phyloP scores from a whole-genome alignment of 2,329 filamentous ascomycete genomes.

The Cercospora janseana region DNA sequence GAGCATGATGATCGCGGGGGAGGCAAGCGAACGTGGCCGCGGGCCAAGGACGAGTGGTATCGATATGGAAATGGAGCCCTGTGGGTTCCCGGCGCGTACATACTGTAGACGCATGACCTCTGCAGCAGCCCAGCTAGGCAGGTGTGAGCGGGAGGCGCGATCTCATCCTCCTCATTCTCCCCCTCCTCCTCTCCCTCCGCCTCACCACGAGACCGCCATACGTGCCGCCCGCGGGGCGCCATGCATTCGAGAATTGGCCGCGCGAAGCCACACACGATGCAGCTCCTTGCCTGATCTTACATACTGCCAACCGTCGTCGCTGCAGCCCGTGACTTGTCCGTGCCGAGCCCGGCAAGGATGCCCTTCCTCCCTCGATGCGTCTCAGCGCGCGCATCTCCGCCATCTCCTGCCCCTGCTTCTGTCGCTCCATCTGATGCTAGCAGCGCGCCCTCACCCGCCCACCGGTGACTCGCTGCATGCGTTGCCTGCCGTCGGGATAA shows the following conservation, averaged over 20 bases:
- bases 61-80: neutral
- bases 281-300: constrained; percentile 2
- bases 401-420: neutral
- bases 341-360: neutral
- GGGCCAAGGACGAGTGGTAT: neutral
- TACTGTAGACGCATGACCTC: neutral
- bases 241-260: neutral
- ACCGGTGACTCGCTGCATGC: neutral
- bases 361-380: neutral
- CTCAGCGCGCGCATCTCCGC: neutral
- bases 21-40: neutral
- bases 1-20: no score
- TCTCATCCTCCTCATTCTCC: neutral
- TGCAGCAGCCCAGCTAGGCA: neutral
- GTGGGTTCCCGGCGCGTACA: neutral
- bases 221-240: no score
- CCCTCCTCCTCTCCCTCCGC: no score
- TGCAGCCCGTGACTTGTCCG: constrained; percentile 3
- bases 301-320: constrained; percentile 1
- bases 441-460: neutral
- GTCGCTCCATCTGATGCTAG: no score
- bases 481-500: constrained; percentile 1
- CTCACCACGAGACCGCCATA: no score
- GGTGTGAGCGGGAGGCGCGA: neutral
- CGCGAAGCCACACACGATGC: neutral